phyloP scores from a whole-genome alignment of 805 yeast species.

The Candida cerambycidarum region DNA sequence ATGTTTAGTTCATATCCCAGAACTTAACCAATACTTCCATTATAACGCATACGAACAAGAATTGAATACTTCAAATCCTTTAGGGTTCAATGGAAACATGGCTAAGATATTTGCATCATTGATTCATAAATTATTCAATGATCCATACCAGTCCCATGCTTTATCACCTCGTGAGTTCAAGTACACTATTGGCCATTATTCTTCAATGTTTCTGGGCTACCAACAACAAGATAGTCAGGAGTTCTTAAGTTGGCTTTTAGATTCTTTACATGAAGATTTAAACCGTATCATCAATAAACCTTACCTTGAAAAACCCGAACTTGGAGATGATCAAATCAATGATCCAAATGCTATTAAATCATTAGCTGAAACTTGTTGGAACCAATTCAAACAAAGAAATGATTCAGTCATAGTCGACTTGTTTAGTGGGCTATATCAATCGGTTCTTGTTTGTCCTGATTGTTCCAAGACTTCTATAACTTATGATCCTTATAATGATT shows the following conservation, averaged over 20 bases:
- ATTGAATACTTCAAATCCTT: conserved; percentile 72
- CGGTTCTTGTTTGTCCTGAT: conserved; percentile 84
- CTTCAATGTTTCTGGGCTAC: conserved; percentile 75
- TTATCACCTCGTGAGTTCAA: conserved; percentile 77
- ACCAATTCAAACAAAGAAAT: conserved; percentile 72
- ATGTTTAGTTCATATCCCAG: conserved; percentile 84
- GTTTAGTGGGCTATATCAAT: conserved; percentile 88
- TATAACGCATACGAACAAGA: conserved; percentile 61
- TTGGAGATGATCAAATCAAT: conserved; percentile 58
- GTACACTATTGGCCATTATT: conserved; percentile 71
- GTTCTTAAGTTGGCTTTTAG: conserved; percentile 80
- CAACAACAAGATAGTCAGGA: conserved; percentile 95
- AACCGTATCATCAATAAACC: conserved; percentile 84
- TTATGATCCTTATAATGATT: conserved; percentile 90
- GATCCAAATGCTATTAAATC: conserved; percentile 52
- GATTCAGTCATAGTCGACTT: conserved; percentile 83
- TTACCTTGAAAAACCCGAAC: conserved; percentile 83
- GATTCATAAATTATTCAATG: conserved; percentile 56
- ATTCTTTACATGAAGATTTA: conserved; percentile 89
- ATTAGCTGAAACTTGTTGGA: conserved; percentile 79
- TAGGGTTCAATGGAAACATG: conserved; percentile 81
- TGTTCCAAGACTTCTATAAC: conserved; percentile 81
- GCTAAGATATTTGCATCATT: conserved; percentile 74
- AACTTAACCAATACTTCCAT: conserved; percentile 71
- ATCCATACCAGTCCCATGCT: conserved; percentile 13